Percentiles rank a stretch among this genome's conserved stretches.
Evolutionary conservation across 352 stramenopile species (phyloP).

Genomic region (Phytophthora vignae): DNA sequence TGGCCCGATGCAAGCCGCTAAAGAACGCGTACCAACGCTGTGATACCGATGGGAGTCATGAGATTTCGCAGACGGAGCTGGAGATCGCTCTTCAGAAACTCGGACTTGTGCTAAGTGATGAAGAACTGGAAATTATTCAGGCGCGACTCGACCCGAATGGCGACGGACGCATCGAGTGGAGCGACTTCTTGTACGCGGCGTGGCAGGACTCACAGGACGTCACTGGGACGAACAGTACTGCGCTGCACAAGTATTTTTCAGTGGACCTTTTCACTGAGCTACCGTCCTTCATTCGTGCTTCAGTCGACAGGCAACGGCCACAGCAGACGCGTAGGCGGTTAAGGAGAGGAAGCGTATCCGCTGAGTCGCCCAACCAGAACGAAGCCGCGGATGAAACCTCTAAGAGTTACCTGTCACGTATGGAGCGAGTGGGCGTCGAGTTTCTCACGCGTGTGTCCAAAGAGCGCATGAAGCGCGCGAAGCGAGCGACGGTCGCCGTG

Average conservation of each 20-base stretch:
- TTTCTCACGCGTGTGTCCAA: conserved; percentile 54
- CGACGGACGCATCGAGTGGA: conserved; percentile 52
- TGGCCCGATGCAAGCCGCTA: conserved; percentile 48
- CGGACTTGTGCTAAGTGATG: conserved; percentile 40
- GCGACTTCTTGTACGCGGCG: conserved; percentile 51
- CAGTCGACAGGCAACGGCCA: conserved; percentile 11
- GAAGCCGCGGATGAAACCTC: neutral
- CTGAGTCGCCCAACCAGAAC: neutral
- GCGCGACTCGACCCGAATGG: conserved; percentile 44
- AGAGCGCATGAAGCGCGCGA: conserved; percentile 33
- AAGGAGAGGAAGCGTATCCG: conserved; percentile 11
- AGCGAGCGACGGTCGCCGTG: conserved; percentile 14
- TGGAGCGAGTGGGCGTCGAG: conserved; percentile 53
- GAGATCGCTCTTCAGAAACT: conserved; percentile 71
- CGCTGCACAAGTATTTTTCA: conserved; percentile 39
- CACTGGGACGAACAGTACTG: conserved; percentile 1
- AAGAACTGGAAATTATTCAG: conserved; percentile 42
- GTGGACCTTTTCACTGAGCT: conserved; percentile 57
- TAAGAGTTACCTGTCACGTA: conserved; percentile 34
- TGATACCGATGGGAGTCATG: conserved; percentile 44
- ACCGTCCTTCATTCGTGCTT: conserved; percentile 45
- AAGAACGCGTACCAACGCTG: conserved; percentile 56
- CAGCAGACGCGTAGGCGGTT: conserved; percentile 5
- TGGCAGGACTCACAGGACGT: conserved; percentile 41
- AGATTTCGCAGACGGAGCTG: conserved; percentile 48